phyloP scores from a whole-genome alignment of 2,329 filamentous ascomycete genomes.

The Pseudogymnoascus sp. region DNA sequence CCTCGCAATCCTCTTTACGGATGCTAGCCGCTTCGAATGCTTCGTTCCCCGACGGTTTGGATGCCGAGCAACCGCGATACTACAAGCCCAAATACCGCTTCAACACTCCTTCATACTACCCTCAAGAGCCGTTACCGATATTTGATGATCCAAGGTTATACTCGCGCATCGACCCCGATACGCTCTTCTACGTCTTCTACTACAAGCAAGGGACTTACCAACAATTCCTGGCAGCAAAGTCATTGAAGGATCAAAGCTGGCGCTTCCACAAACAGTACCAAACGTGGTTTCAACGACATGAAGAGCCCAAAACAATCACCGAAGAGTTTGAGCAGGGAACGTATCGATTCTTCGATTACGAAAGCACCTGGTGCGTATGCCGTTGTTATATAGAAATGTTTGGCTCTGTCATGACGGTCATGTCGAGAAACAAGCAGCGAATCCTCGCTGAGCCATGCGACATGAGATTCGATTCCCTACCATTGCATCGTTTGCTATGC shows the following conservation, averaged over 20 bases:
- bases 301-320: conserved; percentile 97
- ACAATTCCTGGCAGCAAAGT: conserved; percentile 90
- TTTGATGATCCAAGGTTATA: conserved; percentile 90
- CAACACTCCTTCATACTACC: conserved; percentile 75
- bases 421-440: neutral
- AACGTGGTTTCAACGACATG: conserved; percentile 97
- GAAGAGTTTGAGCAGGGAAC: conserved; percentile 99
- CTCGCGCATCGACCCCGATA: conserved; percentile 84
- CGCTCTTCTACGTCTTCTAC: conserved; percentile 97
- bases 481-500: neutral
- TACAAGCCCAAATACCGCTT: conserved; percentile 80
- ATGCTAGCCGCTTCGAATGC: conserved; percentile 70
- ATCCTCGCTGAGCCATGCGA: neutral
- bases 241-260: conserved; percentile 98
- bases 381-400: conserved; percentile 8
- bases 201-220: conserved; percentile 96
- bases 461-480: neutral
- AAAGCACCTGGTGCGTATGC: conserved; percentile 82
- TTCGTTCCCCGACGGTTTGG: conserved; percentile 63
- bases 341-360: conserved; percentile 98
- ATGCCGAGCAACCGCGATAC: conserved; percentile 74
- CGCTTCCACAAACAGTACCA: conserved; percentile 99
- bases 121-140: conserved; percentile 82
- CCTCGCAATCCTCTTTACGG: conserved; percentile 60
- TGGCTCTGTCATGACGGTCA: conserved; percentile 13